Evolutionary conservation across 345 rosid species (phyloP), one percentile per base, ranked within the genome.

Genomic region (Turnera subulata): DNA sequence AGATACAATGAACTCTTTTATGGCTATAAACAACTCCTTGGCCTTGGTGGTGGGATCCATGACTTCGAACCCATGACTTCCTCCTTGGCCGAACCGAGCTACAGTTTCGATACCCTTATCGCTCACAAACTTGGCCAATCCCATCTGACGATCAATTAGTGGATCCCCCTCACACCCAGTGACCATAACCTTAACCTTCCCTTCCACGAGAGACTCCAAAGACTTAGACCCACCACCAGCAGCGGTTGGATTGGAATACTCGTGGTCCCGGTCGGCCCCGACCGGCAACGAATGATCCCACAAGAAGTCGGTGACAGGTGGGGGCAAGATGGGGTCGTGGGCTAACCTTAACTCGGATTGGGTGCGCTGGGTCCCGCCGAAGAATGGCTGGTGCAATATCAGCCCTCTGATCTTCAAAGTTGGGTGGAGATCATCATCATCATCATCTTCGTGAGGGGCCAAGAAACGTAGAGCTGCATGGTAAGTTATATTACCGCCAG

Each of bases 401-500:
- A 81, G 35, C 65, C 96, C 92, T 26, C 55, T 68, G 84, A 88
- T 81, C 63, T 53, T 75, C 50, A 88, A 56, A 15, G 86, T 75
- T n/a, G 88, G 77, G 1, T 26, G 43, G 6, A 84, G 61, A 25
- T 64, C 59, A 6, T 44, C 48, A 9, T n/a, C 68, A 15, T 15
- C 22, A 5, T 18, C 52, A 0, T 53, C 55, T 16, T 64, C 76
- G 35, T 29, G 5, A 3, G 4, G 4, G 35, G 35, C 16, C 45
- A 16, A 10, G 45, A 37, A 7, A 23, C 82, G 73, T 1, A 79
- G 18, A 25, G 73, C 89, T 11, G 72, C 79, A 46, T 67, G 63
- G 69, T 73, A 78, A 2, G 80, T 81, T 10, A 81, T 47, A 69
- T 81, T 84, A 3, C 72, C 85, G 9, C 91, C 96, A 2, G 84